Percentiles rank a stretch among this genome's conserved stretches.
phyloP scores from a whole-genome alignment of 1,139 yeast species.

The Kodamaea derodonti region DNA sequence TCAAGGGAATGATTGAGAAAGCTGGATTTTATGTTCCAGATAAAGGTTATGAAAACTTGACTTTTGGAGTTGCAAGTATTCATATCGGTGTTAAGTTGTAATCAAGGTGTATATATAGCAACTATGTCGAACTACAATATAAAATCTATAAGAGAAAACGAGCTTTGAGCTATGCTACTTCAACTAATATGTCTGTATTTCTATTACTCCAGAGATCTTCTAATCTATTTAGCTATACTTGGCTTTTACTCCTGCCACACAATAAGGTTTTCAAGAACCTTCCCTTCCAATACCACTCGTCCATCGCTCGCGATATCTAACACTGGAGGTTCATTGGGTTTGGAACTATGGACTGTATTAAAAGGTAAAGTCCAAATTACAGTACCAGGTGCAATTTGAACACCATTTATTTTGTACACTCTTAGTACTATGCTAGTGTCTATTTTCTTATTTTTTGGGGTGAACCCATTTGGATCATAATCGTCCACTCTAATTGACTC shows the following conservation, averaged over 20 bases:
- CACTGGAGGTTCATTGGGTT: slow-evolving; percentile 7
- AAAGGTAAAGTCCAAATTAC: slow-evolving; percentile 32
- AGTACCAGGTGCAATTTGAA: slow-evolving; percentile 19
- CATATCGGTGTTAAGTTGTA: slow-evolving; percentile 88
- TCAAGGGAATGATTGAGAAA: slow-evolving; percentile 85
- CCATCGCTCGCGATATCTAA: slow-evolving; percentile 24
- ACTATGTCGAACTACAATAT: not conserved
- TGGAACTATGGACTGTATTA: slow-evolving; percentile 2
- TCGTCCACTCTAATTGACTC: slow-evolving; percentile 12
- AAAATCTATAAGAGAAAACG: too few relatives aligned
- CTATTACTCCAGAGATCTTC: too few relatives aligned
- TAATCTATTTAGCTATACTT: too few relatives aligned
- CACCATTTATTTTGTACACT: slow-evolving; percentile 34
- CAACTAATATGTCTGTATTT: too few relatives aligned
- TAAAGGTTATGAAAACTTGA: slow-evolving; percentile 87
- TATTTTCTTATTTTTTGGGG: slow-evolving; percentile 12
- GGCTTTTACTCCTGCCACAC: too few relatives aligned
- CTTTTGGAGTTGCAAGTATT: slow-evolving; percentile 96
- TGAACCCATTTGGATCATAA: slow-evolving; percentile 10
- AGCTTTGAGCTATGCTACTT: too few relatives aligned
- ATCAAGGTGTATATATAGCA: slow-evolving; percentile 5
- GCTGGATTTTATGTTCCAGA: slow-evolving; percentile 91
- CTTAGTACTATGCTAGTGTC: slow-evolving; percentile 19
- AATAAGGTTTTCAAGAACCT: slow-evolving; percentile 33
- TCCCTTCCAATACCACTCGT: slow-evolving; percentile 29